These are phyloP conservation scores for Lasiosphaeria miniovina DNA, from an alignment of 495 filamentous ascomycete genomes.

Conservation along the genomic window DNA sequence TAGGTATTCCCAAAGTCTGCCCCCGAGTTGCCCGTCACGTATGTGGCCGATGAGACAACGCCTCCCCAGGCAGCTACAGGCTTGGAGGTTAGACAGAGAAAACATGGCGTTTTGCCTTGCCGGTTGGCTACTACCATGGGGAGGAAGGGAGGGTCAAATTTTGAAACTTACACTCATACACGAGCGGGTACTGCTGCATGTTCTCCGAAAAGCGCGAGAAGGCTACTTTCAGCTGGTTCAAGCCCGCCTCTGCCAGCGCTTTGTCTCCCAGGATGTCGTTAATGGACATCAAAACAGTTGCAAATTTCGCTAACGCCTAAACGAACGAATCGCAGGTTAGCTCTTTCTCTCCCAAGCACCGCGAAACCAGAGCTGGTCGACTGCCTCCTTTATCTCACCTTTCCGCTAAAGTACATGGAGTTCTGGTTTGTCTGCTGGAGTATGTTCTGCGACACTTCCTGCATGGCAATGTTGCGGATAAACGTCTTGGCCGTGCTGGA, in stretches of 20 bases:
- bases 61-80: conserved; percentile 67
- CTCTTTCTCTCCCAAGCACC: not conserved
- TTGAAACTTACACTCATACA: conserved; percentile 64
- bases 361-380: not conserved
- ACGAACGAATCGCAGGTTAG: not conserved
- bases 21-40: conserved; percentile 66
- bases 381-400: conserved; percentile 43
- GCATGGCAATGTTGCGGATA: conserved; percentile 56
- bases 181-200: conserved; percentile 70
- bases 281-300: conserved; percentile 64
- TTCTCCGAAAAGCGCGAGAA: conserved; percentile 79
- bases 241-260: conserved; percentile 56
- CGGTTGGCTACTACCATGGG: no score
- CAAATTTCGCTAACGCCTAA: conserved; percentile 81
- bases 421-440: conserved; percentile 66
- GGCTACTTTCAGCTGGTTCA: conserved; percentile 66
- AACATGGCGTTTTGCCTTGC: no score
- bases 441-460: conserved; percentile 73
- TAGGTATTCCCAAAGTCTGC: conserved; percentile 78
- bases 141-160: not conserved
- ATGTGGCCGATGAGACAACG: conserved; percentile 76
- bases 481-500: conserved; percentile 48
- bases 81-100: not conserved
- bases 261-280: conserved; percentile 62
- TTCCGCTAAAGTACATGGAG: conserved; percentile 95